These are phyloP conservation scores for Rosa lucieae DNA, from an alignment of 306 rosid species.

Conservation along the genomic window DNA sequence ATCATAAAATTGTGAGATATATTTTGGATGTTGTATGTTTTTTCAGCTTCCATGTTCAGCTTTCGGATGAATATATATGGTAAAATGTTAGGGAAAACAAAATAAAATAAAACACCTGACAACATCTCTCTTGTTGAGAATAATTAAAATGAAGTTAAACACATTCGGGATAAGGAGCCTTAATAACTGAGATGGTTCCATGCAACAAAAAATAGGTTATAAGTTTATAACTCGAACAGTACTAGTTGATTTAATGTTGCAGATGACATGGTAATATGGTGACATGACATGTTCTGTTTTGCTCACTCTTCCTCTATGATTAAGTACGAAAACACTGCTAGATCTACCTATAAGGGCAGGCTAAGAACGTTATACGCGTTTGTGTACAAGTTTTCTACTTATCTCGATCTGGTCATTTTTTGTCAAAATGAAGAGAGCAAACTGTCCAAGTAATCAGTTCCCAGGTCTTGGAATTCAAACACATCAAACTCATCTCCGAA, in stretches of 20 bases:
- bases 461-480: constrained; percentile 77
- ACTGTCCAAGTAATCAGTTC: constrained; percentile 79
- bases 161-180: not conserved
- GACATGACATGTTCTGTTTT: not conserved
- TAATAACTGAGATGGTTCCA: not conserved
- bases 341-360: not conserved
- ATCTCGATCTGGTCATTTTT: not conserved
- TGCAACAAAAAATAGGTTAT: not conserved
- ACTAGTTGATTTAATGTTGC: not conserved
- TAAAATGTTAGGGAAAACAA: no score
- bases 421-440: constrained; percentile 65
- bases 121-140: not conserved
- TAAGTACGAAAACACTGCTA: not conserved
- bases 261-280: not conserved
- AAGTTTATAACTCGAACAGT: not conserved
- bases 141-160: not conserved
- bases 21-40: no score
- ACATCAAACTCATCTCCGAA: constrained; percentile 43
- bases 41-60: no score
- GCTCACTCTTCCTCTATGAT: constrained; percentile 1
- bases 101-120: no score
- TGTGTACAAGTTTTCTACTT: not conserved
- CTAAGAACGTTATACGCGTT: not conserved
- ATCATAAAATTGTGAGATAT: no score
- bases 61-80: no score